Evolutionary conservation across 1,139 yeast genomes (phyloP).

Genomic region (Scheffersomyces stambukii): DNA sequence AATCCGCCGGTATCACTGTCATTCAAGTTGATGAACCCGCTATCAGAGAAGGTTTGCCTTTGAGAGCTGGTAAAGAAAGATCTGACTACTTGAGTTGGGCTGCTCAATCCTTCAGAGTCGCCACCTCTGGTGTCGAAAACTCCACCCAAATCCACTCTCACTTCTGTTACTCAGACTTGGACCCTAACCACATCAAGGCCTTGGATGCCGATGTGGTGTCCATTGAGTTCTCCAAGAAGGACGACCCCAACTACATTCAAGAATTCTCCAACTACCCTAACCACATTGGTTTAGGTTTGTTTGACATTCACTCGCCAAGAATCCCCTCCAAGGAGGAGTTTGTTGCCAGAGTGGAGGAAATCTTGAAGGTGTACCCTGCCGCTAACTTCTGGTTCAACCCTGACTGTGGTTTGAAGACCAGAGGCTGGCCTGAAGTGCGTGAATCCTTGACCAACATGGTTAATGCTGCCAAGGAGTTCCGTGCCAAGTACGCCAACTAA

Average conservation of each 20-base stretch:
- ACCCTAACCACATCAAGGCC: conserved; percentile 99
- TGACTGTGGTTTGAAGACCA: conserved; percentile 99
- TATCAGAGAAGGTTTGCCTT: conserved; percentile 99
- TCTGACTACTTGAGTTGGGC: conserved; percentile 97
- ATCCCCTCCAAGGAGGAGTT: conserved; percentile 97
- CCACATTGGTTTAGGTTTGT: conserved; percentile 98
- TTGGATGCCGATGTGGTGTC: conserved; percentile 99
- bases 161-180: conserved; percentile 99
- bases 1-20: conserved; percentile 95
- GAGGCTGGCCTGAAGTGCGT: conserved; percentile 89
- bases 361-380: conserved; percentile 95
- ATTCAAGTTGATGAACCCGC: conserved; percentile 99
- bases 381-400: conserved; percentile 99
- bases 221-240: conserved; percentile 99
- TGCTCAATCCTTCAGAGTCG: conserved; percentile 98
- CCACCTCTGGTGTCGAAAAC: conserved; percentile 96
- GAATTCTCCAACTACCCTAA: conserved; percentile 98
- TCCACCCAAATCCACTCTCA: conserved; percentile 98
- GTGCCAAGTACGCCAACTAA: conserved; percentile 59
- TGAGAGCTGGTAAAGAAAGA: conserved; percentile 97
- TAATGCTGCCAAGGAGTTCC: conserved; percentile 95
- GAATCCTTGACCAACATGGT: conserved; percentile 95
- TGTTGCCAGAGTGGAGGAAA: conserved; percentile 87
- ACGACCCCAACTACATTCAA: conserved; percentile 94
- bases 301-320: conserved; percentile 99